These are phyloP conservation scores for Cladosporium phlei DNA, from an alignment of 2,329 filamentous ascomycete genomes.

Conservation along the genomic window DNA sequence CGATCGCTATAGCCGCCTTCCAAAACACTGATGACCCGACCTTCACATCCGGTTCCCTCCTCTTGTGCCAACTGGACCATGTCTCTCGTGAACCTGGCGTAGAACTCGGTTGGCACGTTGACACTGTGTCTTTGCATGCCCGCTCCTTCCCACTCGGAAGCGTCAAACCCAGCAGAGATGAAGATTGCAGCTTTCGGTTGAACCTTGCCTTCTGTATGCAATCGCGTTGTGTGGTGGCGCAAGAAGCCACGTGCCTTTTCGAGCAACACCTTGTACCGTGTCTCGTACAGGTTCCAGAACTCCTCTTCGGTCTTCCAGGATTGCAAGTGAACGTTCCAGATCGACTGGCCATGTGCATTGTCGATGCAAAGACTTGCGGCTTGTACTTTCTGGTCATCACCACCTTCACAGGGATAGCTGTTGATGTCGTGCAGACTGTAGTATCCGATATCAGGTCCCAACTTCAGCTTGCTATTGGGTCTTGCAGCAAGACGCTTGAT, in stretches of 20 bases:
- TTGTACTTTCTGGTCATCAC: conserved; percentile 88
- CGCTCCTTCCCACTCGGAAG: conserved; percentile 85
- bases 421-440: conserved; percentile 98
- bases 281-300: conserved; percentile 85
- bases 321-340: conserved; percentile 95
- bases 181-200: conserved; percentile 82
- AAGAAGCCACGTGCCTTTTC: conserved; percentile 77
- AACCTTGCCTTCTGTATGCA: conserved; percentile 54
- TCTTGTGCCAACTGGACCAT: conserved; percentile 78
- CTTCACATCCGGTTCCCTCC: conserved; percentile 70
- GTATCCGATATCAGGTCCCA: conserved; percentile 65
- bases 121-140: conserved; percentile 96
- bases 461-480: conserved; percentile 26
- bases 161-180: conserved; percentile 92
- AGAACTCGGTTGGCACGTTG: conserved; percentile 95
- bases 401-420: conserved; percentile 91
- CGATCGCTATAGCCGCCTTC: conserved; percentile 96
- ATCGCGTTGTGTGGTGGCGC: conserved; percentile 63
- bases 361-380: conserved; percentile 94
- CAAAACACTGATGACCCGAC: conserved; percentile 84
- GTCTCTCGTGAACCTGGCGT: conserved; percentile 83
- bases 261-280: conserved; percentile 69
- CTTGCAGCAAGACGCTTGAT: conserved; percentile 27
- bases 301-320: conserved; percentile 76
- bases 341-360: conserved; percentile 84